Conservation (phyloP, 2,329 filamentous ascomycete genomes). For the Botrytis fabae region DNA sequence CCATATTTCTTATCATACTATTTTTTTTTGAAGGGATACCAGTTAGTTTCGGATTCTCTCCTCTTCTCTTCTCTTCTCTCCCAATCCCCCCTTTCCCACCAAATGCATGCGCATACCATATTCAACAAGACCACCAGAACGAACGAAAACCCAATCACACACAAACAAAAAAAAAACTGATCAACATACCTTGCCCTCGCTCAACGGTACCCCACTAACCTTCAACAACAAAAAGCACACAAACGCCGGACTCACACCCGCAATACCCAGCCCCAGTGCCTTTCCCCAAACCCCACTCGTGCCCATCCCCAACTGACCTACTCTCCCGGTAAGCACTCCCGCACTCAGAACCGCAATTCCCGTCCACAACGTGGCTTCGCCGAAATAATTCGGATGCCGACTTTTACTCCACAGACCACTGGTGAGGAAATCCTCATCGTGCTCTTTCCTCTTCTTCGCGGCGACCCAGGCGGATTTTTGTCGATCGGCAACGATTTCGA, state of each 20-base stretch:
- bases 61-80: background rate
- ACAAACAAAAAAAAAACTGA: background rate
- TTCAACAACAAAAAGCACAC: conserved; percentile 62
- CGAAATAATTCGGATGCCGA: conserved; percentile 70
- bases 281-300: conserved; percentile 47
- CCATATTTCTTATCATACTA: conserved; percentile 64
- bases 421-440: conserved; percentile 67
- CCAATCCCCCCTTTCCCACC: background rate
- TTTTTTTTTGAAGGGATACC: background rate
- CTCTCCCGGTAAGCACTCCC: conserved; percentile 55
- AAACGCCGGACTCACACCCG: conserved; percentile 60
- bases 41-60: background rate
- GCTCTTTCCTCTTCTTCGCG: conserved; percentile 63
- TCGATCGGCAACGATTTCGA: conserved; percentile 62
- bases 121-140: background rate
- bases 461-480: conserved; percentile 64
- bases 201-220: conserved; percentile 64
- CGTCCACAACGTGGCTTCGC: conserved; percentile 68
- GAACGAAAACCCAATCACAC: background rate
- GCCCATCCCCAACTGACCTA: conserved; percentile 59
- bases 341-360: conserved; percentile 62
- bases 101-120: background rate
- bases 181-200: conserved; percentile 54
- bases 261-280: conserved; percentile 46
- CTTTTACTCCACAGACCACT: conserved; percentile 61